phyloP scores from a whole-genome alignment of 202 grass and related monocot species.

The Zoysia matrella region DNA sequence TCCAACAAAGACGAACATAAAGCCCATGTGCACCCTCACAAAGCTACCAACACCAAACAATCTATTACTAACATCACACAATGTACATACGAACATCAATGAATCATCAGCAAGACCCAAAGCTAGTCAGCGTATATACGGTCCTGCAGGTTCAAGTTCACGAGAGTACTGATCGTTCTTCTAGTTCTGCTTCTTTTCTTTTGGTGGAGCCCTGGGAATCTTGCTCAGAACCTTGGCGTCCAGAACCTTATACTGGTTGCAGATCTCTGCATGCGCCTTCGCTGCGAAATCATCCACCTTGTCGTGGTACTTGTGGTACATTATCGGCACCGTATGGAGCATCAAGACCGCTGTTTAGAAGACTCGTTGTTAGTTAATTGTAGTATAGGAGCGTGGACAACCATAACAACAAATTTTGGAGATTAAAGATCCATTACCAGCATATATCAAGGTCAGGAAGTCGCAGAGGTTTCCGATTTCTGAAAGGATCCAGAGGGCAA shows the following conservation, averaged over 20 bases:
- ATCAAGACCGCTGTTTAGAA: constrained; percentile 60
- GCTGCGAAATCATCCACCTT: constrained; percentile 72
- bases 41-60: constrained; percentile 4
- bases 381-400: neutral
- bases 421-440: constrained; percentile 52
- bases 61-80: neutral
- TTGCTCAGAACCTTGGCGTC: constrained; percentile 86
- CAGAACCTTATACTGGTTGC: constrained; percentile 66
- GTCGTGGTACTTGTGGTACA: constrained; percentile 89
- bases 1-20: constrained; percentile 5
- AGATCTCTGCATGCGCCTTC: constrained; percentile 63
- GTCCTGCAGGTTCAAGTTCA: neutral
- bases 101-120: constrained; percentile 8
- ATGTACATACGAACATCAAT: constrained; percentile 13
- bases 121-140: constrained; percentile 4
- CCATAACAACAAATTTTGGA: neutral
- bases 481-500: constrained; percentile 80
- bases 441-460: constrained; percentile 75
- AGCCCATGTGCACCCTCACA: neutral
- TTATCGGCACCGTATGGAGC: constrained; percentile 75
- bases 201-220: constrained; percentile 70
- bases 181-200: constrained; percentile 70
- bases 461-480: constrained; percentile 63
- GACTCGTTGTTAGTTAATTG: constrained; percentile 10
- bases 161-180: neutral